phyloP scores from a whole-genome alignment of 768 basidiomycete species.

The Macrolepiota dolichaula region DNA sequence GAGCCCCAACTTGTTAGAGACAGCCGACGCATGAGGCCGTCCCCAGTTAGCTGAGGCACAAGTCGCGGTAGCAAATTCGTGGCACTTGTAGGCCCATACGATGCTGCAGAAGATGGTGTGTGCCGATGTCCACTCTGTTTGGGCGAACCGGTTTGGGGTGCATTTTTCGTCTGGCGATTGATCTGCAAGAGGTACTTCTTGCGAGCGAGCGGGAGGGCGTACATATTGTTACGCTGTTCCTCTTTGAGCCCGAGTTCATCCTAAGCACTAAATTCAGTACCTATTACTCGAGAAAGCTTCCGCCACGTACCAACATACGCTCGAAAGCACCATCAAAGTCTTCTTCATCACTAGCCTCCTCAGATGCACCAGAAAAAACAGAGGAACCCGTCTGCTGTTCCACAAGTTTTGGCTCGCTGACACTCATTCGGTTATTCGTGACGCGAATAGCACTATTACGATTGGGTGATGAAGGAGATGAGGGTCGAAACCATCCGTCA shows the following conservation, averaged over 20 bases:
- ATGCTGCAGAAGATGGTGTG: constrained; percentile 40
- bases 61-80: constrained; percentile 59
- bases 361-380: constrained; percentile 17
- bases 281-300: background rate
- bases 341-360: constrained; percentile 27
- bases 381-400: constrained; percentile 31
- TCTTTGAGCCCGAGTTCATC: constrained; percentile 72
- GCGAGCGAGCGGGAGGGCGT: constrained; percentile 54
- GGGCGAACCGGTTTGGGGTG: constrained; percentile 25
- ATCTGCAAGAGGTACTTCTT: constrained; percentile 67
- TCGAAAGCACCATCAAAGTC: constrained; percentile 55
- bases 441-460: constrained; percentile 29
- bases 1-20: constrained; percentile 64
- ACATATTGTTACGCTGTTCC: constrained; percentile 62
- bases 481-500: constrained; percentile 57
- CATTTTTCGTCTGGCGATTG: constrained; percentile 38
- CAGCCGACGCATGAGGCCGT: constrained; percentile 63
- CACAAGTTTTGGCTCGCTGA: constrained; percentile 69
- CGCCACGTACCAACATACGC: constrained; percentile 59
- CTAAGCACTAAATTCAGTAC: constrained; percentile 32
- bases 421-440: constrained; percentile 49
- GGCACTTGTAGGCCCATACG: constrained; percentile 60
- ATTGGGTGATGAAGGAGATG: constrained; percentile 31
- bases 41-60: constrained; percentile 75
- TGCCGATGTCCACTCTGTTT: constrained; percentile 21